Conservation (phyloP, 306 rosid species). For the Senna tora region DNA sequence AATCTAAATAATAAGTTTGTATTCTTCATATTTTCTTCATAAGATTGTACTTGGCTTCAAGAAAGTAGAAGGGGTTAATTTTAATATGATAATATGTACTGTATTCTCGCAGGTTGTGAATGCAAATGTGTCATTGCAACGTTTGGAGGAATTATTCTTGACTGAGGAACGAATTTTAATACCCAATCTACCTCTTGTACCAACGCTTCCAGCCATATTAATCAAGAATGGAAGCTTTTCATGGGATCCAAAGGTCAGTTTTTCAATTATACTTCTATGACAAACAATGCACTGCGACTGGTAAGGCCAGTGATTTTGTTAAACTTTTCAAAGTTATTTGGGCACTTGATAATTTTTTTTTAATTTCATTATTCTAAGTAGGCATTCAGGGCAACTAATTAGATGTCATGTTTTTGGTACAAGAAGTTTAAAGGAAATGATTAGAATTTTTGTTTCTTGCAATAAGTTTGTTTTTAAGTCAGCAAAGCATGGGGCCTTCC, state of each 20-base stretch:
- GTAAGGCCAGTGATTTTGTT: constrained; percentile 2
- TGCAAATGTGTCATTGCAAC: constrained; percentile 82
- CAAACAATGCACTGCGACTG: not conserved
- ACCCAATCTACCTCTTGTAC: constrained; percentile 69
- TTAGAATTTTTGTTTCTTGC: too few species aligned
- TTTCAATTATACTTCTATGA: constrained; percentile 13
- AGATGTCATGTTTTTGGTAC: too few species aligned
- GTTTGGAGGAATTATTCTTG: constrained; percentile 76
- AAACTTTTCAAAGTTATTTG: constrained; percentile 4
- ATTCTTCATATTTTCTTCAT: not conserved
- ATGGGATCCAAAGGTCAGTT: constrained; percentile 75
- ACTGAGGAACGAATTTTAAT: constrained; percentile 64
- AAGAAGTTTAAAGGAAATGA: too few species aligned
- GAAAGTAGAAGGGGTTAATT: not conserved
- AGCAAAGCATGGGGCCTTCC: too few species aligned
- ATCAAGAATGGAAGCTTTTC: constrained; percentile 77
- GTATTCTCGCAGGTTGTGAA: constrained; percentile 65
- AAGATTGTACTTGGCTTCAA: not conserved
- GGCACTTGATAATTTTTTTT: not conserved
- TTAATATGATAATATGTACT: not conserved
- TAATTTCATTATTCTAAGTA: not conserved
- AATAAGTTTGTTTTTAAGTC: too few species aligned
- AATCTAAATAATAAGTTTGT: not conserved
- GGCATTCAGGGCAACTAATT: not conserved
- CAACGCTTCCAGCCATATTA: constrained; percentile 75